Conservation (phyloP, 768 basidiomycete species). For the Boletus rubroflammeus region DNA sequence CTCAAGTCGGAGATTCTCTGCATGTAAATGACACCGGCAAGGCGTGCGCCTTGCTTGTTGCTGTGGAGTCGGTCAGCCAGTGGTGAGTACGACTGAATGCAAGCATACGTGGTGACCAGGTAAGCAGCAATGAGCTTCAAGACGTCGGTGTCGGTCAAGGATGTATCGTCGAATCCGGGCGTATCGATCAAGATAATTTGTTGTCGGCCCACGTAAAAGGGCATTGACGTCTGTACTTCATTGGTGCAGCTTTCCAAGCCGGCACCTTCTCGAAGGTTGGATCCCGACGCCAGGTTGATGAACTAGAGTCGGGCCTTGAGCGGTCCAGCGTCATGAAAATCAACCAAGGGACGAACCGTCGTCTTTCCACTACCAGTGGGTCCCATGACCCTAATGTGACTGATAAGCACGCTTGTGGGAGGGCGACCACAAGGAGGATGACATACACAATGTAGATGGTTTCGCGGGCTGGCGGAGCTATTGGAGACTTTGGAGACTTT, state of each 20-base stretch:
- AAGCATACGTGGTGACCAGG: conserved; percentile 31
- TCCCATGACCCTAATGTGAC: conserved; percentile 31
- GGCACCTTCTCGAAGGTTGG: conserved; percentile 29
- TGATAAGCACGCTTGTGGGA: conserved; percentile 22
- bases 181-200: conserved; percentile 55
- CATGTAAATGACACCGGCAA: conserved; percentile 51
- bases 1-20: conserved; percentile 50
- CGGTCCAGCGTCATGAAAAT: not conserved
- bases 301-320: conserved; percentile 27
- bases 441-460: conserved; percentile 31
- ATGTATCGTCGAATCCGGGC: conserved; percentile 60
- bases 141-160: conserved; percentile 46
- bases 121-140: conserved; percentile 47
- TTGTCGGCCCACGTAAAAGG: conserved; percentile 30
- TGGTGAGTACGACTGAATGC: not conserved
- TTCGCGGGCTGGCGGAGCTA: conserved; percentile 18
- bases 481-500: conserved; percentile 18
- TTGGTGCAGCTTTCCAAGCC: conserved; percentile 37
- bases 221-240: conserved; percentile 28
- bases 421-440: not conserved
- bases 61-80: conserved; percentile 21
- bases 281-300: conserved; percentile 36
- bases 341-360: conserved; percentile 22
- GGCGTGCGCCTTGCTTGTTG: conserved; percentile 34
- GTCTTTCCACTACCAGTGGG: conserved; percentile 35